phyloP scores from a whole-genome alignment of 768 basidiomycete species.

The Boletus eberwhitei region DNA sequence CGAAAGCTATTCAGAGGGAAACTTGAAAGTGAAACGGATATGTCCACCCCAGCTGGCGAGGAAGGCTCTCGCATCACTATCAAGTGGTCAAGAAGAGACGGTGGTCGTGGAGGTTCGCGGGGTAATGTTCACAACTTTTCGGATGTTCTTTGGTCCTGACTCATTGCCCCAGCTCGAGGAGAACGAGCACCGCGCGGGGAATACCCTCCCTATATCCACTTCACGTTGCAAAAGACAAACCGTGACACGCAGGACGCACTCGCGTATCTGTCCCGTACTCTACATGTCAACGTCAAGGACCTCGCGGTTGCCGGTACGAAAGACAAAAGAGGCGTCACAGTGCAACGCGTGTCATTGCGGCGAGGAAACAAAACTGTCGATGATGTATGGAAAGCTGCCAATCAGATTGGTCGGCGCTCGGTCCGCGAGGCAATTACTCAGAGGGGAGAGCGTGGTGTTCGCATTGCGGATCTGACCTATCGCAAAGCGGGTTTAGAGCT shows the following conservation, averaged over 20 bases:
- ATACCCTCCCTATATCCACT: conserved; percentile 89
- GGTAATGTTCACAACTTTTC: conserved; percentile 13
- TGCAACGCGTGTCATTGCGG: conserved; percentile 83
- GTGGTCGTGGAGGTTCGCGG: conserved; percentile 44
- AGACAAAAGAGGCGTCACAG: conserved; percentile 96
- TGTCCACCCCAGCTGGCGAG: conserved; percentile 44
- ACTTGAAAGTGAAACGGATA: conserved; percentile 79
- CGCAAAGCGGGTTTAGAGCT: conserved; percentile 79
- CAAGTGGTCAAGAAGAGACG: conserved; percentile 64
- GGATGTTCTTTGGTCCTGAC: background rate
- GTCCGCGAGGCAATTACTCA: conserved; percentile 56
- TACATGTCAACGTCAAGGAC: conserved; percentile 78
- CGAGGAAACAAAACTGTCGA: conserved; percentile 75
- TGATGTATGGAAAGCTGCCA: conserved; percentile 81
- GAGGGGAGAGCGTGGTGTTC: conserved; percentile 85
- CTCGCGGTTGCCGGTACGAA: conserved; percentile 93
- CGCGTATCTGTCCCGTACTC: conserved; percentile 67
- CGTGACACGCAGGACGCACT: conserved; percentile 96
- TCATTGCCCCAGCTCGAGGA: conserved; percentile 25
- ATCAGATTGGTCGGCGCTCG: conserved; percentile 60
- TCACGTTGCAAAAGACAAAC: conserved; percentile 96
- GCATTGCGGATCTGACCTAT: conserved; percentile 87
- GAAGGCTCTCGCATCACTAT: conserved; percentile 77
- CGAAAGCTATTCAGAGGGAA: conserved; percentile 80
- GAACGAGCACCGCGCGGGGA: conserved; percentile 55